Base-by-base conservation (phyloP, 2,329 filamentous ascomycete species). In the Ophiocordyceps camponoti-rufipedis region DNA sequence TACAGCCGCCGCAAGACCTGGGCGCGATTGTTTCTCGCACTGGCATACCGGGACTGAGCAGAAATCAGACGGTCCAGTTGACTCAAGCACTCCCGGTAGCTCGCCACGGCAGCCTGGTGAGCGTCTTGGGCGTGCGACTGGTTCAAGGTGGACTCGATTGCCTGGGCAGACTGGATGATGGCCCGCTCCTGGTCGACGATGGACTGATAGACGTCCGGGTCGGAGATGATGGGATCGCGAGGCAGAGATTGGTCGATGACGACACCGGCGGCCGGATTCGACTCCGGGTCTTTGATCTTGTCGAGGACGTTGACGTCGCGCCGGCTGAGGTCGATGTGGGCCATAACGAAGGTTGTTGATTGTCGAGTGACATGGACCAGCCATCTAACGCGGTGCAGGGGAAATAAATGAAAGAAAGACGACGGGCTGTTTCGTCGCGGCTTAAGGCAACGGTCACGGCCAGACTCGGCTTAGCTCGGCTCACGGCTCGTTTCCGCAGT, bases 11-110 rank as follows among this genome's bases (percentile, higher is more conserved):
- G 65, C 29, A 72, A 53, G 9, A 80, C 70, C 58, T 88, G 84
- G 3, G 80, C 83, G 44, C 82, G 71, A 60, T 89, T 88, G 57
- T 86, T 82, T 47, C 76, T 72, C 6, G 78, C 80, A 50, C 80
- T 84, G 19, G 82, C 81, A 59, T 88, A 88, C 31, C 64, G 60
- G 3, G 82, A 80, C 45, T 75, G 58, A 23, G 71, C 60, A 2
- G 64, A 54, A 39, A 86, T 72, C 31, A 86, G 65, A 2, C 60
- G 56, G 29, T 70, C 67, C 5, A 88, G 63, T 6, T 64, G 59
- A 10, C 58, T 56, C 16, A 78, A 58, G 45, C 68, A 69, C 33
- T 60, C 49, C 28, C 59, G 63, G 53, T 78, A 80, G 38, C 63
- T 64, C 2, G 61, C 54, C 29, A 67, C 53, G 4, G 68, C 61